Percentiles rank a stretch among this genome's conserved stretches.
These are phyloP conservation scores for Persicaria maculosa DNA, from an alignment of 148 eudicot genomes.

Conservation along the genomic window DNA sequence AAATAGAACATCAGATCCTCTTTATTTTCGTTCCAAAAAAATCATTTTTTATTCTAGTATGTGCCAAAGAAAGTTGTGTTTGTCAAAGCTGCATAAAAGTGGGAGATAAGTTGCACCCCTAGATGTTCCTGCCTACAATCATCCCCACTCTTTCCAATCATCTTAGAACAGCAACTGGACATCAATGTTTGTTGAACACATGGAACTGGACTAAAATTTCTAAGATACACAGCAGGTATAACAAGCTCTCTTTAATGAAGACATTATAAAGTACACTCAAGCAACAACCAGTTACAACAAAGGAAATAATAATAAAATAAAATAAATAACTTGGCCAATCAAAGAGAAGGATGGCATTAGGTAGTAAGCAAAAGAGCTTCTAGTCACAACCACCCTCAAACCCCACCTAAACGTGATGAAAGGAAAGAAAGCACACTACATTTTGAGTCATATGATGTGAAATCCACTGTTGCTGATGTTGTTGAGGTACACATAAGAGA, in stretches of 20 bases:
- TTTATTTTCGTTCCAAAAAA: neutral
- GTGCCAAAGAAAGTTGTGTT: neutral
- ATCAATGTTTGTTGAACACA: neutral
- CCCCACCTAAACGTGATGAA: neutral
- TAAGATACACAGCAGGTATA: neutral
- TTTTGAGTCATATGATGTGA: constrained; percentile 1
- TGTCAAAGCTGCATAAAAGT: constrained; percentile 48
- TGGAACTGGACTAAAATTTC: neutral
- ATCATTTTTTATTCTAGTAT: neutral
- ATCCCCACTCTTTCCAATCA: constrained; percentile 97
- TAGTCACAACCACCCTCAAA: neutral
- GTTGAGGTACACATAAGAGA: constrained; percentile 66
- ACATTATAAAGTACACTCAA: neutral
- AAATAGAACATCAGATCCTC: no score
- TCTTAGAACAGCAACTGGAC: constrained; percentile 22
- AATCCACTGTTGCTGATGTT: constrained; percentile 53
- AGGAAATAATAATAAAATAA: neutral
- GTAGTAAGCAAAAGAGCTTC: no score
- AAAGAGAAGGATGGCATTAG: no score
- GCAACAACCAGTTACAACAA: neutral
- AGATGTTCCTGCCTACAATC: constrained; percentile 99
- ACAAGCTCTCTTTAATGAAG: neutral
- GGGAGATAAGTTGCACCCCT: constrained; percentile 93
- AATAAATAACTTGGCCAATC: neutral
- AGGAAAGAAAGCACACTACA: neutral